A percentile compares a stretch with the other conserved stretches of the same genome.
Evolutionary conservation across 2,329 filamentous ascomycete genomes (phyloP).

Genomic region (Fusarium goolgardi): DNA sequence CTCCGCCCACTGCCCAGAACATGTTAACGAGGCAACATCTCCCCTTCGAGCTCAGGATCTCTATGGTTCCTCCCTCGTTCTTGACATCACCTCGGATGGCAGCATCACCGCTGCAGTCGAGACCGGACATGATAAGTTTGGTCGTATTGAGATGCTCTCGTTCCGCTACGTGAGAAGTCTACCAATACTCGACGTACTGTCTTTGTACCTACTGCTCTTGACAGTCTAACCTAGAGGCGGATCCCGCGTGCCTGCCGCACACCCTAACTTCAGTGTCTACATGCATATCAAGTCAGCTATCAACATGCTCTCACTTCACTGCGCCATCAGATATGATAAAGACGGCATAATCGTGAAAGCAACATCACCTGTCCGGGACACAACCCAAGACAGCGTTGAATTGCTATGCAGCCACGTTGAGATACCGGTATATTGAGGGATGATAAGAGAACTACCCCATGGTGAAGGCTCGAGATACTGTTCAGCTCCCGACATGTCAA

Average conservation of each 20-base stretch:
- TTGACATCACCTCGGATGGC: conserved; percentile 33
- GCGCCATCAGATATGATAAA: conserved; percentile 22
- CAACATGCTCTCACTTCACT: conserved; percentile 37
- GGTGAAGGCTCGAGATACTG: conserved; percentile 2
- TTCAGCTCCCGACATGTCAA: neutral
- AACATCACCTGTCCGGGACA: conserved; percentile 28
- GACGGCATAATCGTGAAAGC: conserved; percentile 22
- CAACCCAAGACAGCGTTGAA: conserved; percentile 22
- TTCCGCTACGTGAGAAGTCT: conserved; percentile 27
- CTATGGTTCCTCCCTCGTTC: conserved; percentile 20
- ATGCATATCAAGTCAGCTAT: conserved; percentile 36
- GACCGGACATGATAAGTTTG: conserved; percentile 10
- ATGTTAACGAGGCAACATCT: conserved; percentile 18
- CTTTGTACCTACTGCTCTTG: conserved; percentile 35
- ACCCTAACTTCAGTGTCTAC: conserved; percentile 18
- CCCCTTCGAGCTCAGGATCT: conserved; percentile 18
- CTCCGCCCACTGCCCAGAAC: conserved; percentile 17
- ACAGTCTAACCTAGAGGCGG: conserved; percentile 27
- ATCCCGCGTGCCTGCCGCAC: neutral
- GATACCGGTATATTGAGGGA: conserved; percentile 23
- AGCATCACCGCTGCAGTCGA: conserved; percentile 23
- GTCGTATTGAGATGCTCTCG: conserved; percentile 15
- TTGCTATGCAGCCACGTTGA: conserved; percentile 9
- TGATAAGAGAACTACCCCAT: conserved; percentile 17
- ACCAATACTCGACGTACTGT: conserved; percentile 17